These are phyloP conservation scores for Calonectria pteridis DNA, from an alignment of 2,329 filamentous ascomycete species.

Conservation along the genomic window DNA sequence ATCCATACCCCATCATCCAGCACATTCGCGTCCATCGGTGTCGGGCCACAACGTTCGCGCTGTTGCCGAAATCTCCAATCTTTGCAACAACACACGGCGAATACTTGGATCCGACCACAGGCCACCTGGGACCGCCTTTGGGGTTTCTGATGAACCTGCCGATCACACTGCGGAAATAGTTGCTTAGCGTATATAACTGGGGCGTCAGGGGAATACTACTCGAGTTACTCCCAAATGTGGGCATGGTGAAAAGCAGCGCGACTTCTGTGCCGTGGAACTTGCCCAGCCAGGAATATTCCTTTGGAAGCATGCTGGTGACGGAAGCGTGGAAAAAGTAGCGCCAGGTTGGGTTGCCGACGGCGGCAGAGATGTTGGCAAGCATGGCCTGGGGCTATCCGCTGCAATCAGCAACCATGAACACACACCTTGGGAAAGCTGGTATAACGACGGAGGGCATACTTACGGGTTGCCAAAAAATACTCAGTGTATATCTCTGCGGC, in stretches of 20 bases:
- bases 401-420: no score
- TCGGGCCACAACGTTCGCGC: conserved; percentile 17
- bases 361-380: conserved; percentile 37
- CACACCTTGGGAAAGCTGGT: no score
- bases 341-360: conserved; percentile 39
- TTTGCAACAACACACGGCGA: conserved; percentile 36
- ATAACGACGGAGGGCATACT: conserved; percentile 16
- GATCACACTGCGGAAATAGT: conserved; percentile 39
- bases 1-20: conserved; percentile 36
- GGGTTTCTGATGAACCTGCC: conserved; percentile 43
- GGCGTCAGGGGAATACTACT: conserved; percentile 26
- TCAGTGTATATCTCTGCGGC: conserved; percentile 44
- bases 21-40: conserved; percentile 30
- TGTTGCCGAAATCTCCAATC: conserved; percentile 36
- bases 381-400: conserved; percentile 40
- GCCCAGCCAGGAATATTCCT: conserved; percentile 37
- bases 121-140: conserved; percentile 42
- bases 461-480: conserved; percentile 44
- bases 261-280: conserved; percentile 46
- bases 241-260: conserved; percentile 38
- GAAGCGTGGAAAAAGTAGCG: conserved; percentile 45
- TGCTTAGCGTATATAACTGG: conserved; percentile 39
- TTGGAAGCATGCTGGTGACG: conserved; percentile 32
- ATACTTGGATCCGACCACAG: conserved; percentile 36
- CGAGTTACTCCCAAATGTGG: conserved; percentile 28